Conservation (phyloP, 345 rosid genomes). For the Rhodomyrtus tomentosa region DNA sequence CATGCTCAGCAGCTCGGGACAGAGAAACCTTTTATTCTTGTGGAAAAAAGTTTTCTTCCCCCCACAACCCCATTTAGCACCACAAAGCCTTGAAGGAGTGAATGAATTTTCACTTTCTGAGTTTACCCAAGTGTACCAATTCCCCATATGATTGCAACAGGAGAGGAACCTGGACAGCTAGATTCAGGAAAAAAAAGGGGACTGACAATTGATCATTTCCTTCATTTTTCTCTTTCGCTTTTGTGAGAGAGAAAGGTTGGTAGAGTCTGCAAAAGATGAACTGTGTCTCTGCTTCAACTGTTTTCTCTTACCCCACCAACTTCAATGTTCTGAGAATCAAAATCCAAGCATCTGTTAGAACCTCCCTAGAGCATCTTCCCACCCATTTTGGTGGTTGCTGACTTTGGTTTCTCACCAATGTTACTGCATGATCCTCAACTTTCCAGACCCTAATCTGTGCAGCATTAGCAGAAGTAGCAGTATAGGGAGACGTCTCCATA, state of each 20-base stretch:
- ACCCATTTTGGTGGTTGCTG: neutral
- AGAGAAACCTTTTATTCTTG: no score
- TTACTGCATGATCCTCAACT: neutral
- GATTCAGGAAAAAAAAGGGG: slow-evolving; percentile 2
- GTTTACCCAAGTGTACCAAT: neutral
- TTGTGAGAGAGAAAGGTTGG: neutral
- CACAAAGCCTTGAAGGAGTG: neutral
- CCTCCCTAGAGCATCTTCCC: neutral
- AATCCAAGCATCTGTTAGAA: neutral
- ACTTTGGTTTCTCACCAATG: neutral
- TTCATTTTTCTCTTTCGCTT: neutral
- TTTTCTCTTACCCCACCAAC: neutral
- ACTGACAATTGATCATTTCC: neutral
- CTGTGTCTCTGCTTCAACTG: neutral
- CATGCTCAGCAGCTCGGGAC: neutral
- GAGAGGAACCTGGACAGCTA: slow-evolving; percentile 3
- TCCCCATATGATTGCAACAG: slow-evolving; percentile 3
- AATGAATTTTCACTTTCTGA: neutral
- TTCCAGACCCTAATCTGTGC: neutral
- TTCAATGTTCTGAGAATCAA: neutral
- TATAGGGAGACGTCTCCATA: neutral
- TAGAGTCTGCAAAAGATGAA: neutral
- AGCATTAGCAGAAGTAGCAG: neutral
- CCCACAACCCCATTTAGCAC: neutral
- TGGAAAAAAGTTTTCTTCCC: no score